Conservation (phyloP, 1,284 basidiomycete species). For the Butyriboletus appendiculatus region DNA sequence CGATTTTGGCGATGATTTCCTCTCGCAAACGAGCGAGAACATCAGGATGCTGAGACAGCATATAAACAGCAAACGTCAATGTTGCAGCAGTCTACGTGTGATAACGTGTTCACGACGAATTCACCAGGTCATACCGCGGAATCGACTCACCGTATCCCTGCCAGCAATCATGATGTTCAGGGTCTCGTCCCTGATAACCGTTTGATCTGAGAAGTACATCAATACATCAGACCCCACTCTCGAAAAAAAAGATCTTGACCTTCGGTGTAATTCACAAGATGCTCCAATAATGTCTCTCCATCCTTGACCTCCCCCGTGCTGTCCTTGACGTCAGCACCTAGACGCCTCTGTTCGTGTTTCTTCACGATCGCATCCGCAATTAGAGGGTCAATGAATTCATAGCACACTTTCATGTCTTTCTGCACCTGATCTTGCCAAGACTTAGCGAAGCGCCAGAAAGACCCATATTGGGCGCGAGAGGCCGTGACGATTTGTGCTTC, state of each 20-base stretch:
- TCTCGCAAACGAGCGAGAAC: conserved; percentile 48
- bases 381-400: conserved; percentile 33
- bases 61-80: conserved; percentile 55
- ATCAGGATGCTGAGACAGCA: conserved; percentile 52
- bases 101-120: conserved; percentile 5
- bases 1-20: conserved; percentile 53
- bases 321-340: background rate
- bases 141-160: conserved; percentile 39
- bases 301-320: conserved; percentile 13
- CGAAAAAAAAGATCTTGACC: conserved; percentile 17
- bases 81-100: conserved; percentile 46
- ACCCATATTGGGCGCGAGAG: conserved; percentile 20
- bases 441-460: conserved; percentile 28
- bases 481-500: conserved; percentile 16
- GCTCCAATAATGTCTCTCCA: conserved; percentile 31
- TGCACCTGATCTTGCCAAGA: conserved; percentile 24
- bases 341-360: conserved; percentile 19
- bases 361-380: conserved; percentile 26
- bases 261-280: conserved; percentile 32
- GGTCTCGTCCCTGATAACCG: conserved; percentile 39
- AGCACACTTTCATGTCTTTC: conserved; percentile 20
- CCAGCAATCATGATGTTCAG: conserved; percentile 45
- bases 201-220: conserved; percentile 29
- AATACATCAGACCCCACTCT: background rate
- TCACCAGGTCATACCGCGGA: background rate